Base-by-base conservation (phyloP, 129 eudicot species). In the Erigeron canadensis region DNA sequence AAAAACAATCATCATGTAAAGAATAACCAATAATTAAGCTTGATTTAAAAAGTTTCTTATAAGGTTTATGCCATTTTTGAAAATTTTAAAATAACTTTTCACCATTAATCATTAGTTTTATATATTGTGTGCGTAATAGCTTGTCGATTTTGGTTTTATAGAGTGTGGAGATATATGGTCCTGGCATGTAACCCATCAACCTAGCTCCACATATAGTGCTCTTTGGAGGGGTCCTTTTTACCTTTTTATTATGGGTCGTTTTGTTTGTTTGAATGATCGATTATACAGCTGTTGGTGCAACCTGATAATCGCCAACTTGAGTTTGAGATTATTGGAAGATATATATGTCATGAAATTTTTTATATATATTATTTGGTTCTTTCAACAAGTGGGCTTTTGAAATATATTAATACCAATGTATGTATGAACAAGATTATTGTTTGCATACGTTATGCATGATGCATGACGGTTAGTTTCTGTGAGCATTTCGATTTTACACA, bases 161-260 rank as follows among this genome's bases (percentile, higher is more conserved):
- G 16, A 44, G 15, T 60, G 38, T 21, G 53, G 11, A 57, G 42
- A 56, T 55, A 57, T 40, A 56, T 55, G 75, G 66, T 71, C 66
- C 56, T 71, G 15, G 66, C 43, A 44, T 56, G 19, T 6, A 17
- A 19, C 23, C 42, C n/a, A 71, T 71, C 67, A 41, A 71, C 56
- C 55, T 19, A 57, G 56, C 75, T 71, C 75, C 75, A 71, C 75
- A 42, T 42, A 56, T 57, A 71, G 75, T 71, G 75, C 75, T 71
- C 12, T 44, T 1, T 71, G 65, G 65, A 71, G 41, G 75, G 75
- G 75, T 71, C 75, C 65, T 28, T 70, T 70, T 41, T 55, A 56
- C 63, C 8, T 43, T 41, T 47, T 5, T 7, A 10, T 15, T 60
- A 71, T 71, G 75, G 75, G 67, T 15, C 75, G 47, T 71, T 58